A percentile compares a stretch with the other conserved stretches of the same genome.
phyloP scores from a whole-genome alignment of 1,284 basidiomycete genomes.

The Ustilago bromivora region DNA sequence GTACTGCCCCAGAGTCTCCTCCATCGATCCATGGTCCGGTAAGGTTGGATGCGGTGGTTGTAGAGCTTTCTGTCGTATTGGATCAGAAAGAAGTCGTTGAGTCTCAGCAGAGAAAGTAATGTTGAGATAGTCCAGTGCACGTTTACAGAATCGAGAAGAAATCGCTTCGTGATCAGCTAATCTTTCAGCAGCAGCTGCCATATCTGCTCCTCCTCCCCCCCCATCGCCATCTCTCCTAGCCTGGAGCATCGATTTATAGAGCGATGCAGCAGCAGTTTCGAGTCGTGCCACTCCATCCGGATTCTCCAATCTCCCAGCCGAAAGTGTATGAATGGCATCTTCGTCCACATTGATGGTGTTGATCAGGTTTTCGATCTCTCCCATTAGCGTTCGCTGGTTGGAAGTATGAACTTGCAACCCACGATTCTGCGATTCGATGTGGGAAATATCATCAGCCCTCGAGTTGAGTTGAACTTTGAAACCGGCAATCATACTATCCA shows the following conservation, averaged over 20 bases:
- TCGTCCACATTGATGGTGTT: slow-evolving; percentile 92
- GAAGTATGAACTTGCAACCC: slow-evolving; percentile 97
- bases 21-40: slow-evolving; percentile 72
- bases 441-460: slow-evolving; percentile 82
- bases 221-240: slow-evolving; percentile 81
- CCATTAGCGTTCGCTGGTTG: slow-evolving; percentile 80
- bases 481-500: slow-evolving; percentile 71
- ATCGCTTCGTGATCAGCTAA: slow-evolving; percentile 88
- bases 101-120: slow-evolving; percentile 80
- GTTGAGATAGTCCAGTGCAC: slow-evolving; percentile 86
- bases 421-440: slow-evolving; percentile 95
- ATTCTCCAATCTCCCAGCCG: slow-evolving; percentile 86
- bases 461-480: slow-evolving; percentile 67
- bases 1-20: slow-evolving; percentile 86
- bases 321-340: slow-evolving; percentile 80
- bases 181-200: slow-evolving; percentile 87
- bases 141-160: slow-evolving; percentile 89
- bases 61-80: slow-evolving; percentile 37
- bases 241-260: slow-evolving; percentile 96
- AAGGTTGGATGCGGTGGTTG: slow-evolving; percentile 55
- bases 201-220: slow-evolving; percentile 73
- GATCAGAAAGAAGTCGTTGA: slow-evolving; percentile 51
- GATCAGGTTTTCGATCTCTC: slow-evolving; percentile 72
- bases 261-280: slow-evolving; percentile 83
- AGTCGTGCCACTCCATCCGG: slow-evolving; percentile 77